Conservation (phyloP, 192 early-diverging fungal genomes). For the Coemansia sp. region DNA sequence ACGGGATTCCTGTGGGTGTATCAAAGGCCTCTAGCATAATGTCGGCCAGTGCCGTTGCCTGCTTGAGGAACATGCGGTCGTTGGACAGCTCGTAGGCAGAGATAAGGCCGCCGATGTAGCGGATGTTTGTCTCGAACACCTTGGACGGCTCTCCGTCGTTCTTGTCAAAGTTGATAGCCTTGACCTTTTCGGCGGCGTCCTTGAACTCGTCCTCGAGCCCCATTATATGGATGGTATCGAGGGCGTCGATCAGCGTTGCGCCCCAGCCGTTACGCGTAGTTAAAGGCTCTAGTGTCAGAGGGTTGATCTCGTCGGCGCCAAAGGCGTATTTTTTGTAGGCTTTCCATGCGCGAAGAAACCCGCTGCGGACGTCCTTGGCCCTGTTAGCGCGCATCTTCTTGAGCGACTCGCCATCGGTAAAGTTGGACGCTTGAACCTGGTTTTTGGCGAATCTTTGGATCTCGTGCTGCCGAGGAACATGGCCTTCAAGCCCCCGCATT, state of each 20-base stretch:
- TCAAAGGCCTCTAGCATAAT: conserved; percentile 70
- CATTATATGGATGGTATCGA: conserved; percentile 87
- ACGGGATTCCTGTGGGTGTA: conserved; percentile 55
- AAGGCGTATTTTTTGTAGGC: conserved; percentile 75
- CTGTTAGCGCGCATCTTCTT: conserved; percentile 54
- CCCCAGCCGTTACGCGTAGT: conserved; percentile 66
- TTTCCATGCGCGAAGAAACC: conserved; percentile 68
- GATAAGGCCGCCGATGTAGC: conserved; percentile 83
- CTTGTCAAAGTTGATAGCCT: conserved; percentile 63
- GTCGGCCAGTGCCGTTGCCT: conserved; percentile 79
- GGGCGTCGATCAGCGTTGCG: conserved; percentile 86
- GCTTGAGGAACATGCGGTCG: conserved; percentile 63
- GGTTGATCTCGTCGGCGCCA: conserved; percentile 71
- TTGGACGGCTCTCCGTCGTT: conserved; percentile 68
- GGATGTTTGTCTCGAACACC: conserved; percentile 86
- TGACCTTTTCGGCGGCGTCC: conserved; percentile 70
- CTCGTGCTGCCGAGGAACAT: conserved; percentile 29
- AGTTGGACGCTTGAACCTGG: conserved; percentile 41
- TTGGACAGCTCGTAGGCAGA: conserved; percentile 72
- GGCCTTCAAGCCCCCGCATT: conserved; percentile 40
- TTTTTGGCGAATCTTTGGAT: conserved; percentile 23
- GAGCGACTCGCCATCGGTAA: conserved; percentile 26
- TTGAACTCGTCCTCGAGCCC: conserved; percentile 75
- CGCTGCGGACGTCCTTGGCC: conserved; percentile 57
- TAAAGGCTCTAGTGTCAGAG: conserved; percentile 47